Evolutionary conservation across 495 filamentous ascomycete species (phyloP).

Genomic region (Podospora pseudoanserina): DNA sequence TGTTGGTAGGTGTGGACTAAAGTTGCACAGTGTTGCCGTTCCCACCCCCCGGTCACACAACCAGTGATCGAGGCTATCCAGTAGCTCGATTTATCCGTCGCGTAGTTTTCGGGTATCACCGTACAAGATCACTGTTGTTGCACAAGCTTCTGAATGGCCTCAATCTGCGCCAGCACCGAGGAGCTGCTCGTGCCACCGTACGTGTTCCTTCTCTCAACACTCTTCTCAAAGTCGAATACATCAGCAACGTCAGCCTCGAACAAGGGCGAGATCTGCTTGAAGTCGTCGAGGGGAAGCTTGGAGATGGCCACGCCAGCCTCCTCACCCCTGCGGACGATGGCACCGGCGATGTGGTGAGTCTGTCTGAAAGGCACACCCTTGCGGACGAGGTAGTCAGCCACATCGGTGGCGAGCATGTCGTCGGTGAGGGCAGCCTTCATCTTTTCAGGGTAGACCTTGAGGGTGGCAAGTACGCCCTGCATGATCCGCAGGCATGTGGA

Average conservation of each 20-base stretch:
- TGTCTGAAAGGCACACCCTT: slow-evolving; percentile 83
- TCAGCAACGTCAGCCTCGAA: slow-evolving; percentile 72
- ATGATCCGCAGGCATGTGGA: slow-evolving; percentile 81
- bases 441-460: slow-evolving; percentile 64
- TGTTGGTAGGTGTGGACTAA: background rate
- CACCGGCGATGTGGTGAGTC: slow-evolving; percentile 86
- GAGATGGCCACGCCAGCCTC: slow-evolving; percentile 70
- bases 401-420: slow-evolving; percentile 72
- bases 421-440: slow-evolving; percentile 72
- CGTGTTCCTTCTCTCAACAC: slow-evolving; percentile 78
- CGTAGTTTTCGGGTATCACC: background rate
- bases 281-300: slow-evolving; percentile 61
- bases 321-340: slow-evolving; percentile 66
- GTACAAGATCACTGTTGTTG: slow-evolving; percentile 7
- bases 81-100: background rate
- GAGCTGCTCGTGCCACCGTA: slow-evolving; percentile 77
- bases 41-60: background rate
- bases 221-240: slow-evolving; percentile 80
- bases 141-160: slow-evolving; percentile 17
- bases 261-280: slow-evolving; percentile 68
- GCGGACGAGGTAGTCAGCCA: slow-evolving; percentile 88
- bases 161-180: slow-evolving; percentile 73
- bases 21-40: background rate
- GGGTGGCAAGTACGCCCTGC: slow-evolving; percentile 73
- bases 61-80: background rate